Conservation (phyloP, 306 rosid species). For the Glycyrrhiza uralensis region DNA sequence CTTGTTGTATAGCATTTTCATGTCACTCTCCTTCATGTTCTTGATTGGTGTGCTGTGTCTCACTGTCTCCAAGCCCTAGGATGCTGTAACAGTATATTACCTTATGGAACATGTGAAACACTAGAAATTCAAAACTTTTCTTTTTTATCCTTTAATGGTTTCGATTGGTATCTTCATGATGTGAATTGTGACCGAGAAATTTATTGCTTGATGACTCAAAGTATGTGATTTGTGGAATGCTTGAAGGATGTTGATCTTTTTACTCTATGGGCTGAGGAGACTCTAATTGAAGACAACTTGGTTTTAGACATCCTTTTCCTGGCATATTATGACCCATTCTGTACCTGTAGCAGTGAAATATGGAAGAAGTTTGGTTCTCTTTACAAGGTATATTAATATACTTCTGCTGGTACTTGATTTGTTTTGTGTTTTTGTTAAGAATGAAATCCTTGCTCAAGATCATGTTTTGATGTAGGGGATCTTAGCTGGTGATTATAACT, state of each 20-base stretch:
- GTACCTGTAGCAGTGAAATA: slow-evolving; percentile 58
- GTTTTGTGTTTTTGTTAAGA: slow-evolving; percentile 5
- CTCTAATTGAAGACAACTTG: slow-evolving; percentile 80
- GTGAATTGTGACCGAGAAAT: slow-evolving; percentile 1
- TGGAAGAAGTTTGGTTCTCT: slow-evolving; percentile 71
- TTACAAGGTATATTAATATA: slow-evolving; percentile 58
- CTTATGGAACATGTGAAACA: slow-evolving; percentile 6
- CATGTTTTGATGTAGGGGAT: slow-evolving; percentile 56
- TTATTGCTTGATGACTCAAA: slow-evolving; percentile 25
- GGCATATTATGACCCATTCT: slow-evolving; percentile 76
- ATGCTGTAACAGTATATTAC: slow-evolving; percentile 14
- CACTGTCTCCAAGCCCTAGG: slow-evolving; percentile 1
- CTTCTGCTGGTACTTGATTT: slow-evolving; percentile 18
- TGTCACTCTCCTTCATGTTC: background rate
- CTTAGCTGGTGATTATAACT: slow-evolving; percentile 70
- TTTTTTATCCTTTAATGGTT: slow-evolving; percentile 16
- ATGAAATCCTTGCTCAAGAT: slow-evolving; percentile 29
- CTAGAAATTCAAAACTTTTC: slow-evolving; percentile 17
- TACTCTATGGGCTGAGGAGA: slow-evolving; percentile 97
- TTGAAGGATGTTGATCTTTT: slow-evolving; percentile 86
- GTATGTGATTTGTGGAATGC: slow-evolving; percentile 22
- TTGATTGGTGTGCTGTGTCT: slow-evolving; percentile 2
- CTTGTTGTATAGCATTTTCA: slow-evolving; percentile 12
- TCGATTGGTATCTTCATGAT: slow-evolving; percentile 6
- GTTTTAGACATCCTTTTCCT: slow-evolving; percentile 88